Conservation (phyloP, 768 basidiomycete species). For the Agaricus subrufescens region DNA sequence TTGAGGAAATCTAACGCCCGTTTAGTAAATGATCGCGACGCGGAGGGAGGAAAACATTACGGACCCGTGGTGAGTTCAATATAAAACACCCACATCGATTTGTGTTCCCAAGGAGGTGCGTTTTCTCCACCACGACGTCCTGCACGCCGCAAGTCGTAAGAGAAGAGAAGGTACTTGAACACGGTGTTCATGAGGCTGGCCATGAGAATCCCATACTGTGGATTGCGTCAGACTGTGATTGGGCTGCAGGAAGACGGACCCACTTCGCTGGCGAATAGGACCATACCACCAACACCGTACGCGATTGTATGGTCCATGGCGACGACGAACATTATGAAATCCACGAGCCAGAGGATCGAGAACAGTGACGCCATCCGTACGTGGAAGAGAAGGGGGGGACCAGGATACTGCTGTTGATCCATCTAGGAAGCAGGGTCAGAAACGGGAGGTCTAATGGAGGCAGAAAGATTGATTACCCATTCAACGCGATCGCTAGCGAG, state of each 20-base stretch:
- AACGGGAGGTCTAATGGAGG: not conserved
- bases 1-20: slow-evolving; percentile 78
- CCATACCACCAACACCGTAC: slow-evolving; percentile 83
- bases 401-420: slow-evolving; percentile 92
- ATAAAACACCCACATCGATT: slow-evolving; percentile 96
- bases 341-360: slow-evolving; percentile 65
- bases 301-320: slow-evolving; percentile 77
- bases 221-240: slow-evolving; percentile 11
- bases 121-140: slow-evolving; percentile 75
- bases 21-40: slow-evolving; percentile 8
- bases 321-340: slow-evolving; percentile 73
- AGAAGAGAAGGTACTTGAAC: slow-evolving; percentile 77
- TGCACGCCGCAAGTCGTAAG: slow-evolving; percentile 79
- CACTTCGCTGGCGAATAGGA: slow-evolving; percentile 93
- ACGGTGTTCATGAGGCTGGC: slow-evolving; percentile 75
- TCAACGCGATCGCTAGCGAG: slow-evolving; percentile 92
- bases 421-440: slow-evolving; percentile 53
- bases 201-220: slow-evolving; percentile 83
- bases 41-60: slow-evolving; percentile 18
- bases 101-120: slow-evolving; percentile 93
- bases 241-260: slow-evolving; percentile 18
- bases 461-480: slow-evolving; percentile 55
- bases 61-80: slow-evolving; percentile 87
- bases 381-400: slow-evolving; percentile 81
- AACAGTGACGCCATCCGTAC: slow-evolving; percentile 76